phyloP scores from a whole-genome alignment of 352 stramenopile genomes.

The Pelagophyceae sp. region DNA sequence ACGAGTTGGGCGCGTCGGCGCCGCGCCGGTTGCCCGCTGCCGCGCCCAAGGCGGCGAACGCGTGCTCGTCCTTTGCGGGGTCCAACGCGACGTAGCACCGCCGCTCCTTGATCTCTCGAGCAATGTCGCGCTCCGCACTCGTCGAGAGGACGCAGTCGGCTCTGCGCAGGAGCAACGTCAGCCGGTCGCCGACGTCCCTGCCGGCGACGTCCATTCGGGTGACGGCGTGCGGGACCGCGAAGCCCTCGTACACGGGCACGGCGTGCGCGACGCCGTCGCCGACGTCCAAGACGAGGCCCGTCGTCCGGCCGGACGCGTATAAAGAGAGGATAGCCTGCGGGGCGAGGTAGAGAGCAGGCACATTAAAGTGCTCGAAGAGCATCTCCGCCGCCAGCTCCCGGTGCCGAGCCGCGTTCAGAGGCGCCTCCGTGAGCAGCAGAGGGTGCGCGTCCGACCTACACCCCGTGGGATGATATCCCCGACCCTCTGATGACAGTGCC shows the following conservation, averaged over 20 bases:
- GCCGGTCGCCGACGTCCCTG: constrained; percentile 72
- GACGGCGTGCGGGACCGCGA: constrained; percentile 85
- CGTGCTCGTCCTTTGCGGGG: constrained; percentile 62
- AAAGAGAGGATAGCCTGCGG: constrained; percentile 76
- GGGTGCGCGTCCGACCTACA: constrained; percentile 78
- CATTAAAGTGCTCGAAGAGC: constrained; percentile 89
- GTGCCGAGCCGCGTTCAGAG: constrained; percentile 83
- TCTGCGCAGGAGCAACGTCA: constrained; percentile 58
- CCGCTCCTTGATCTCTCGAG: constrained; percentile 89
- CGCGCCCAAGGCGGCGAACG: constrained; percentile 38
- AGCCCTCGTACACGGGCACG: constrained; percentile 93
- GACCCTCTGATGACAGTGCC: no score
- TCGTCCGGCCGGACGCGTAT: constrained; percentile 86
- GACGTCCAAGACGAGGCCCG: constrained; percentile 83
- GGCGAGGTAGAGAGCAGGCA: constrained; percentile 74
- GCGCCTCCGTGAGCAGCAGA: constrained; percentile 80
- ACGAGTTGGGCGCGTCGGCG: not conserved
- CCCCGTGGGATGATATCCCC: no score
- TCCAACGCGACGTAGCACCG: constrained; percentile 79
- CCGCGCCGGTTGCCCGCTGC: constrained; percentile 17
- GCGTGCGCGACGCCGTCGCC: constrained; percentile 84
- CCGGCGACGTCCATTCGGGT: constrained; percentile 81
- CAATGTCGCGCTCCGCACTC: constrained; percentile 64
- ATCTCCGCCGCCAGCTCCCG: constrained; percentile 81
- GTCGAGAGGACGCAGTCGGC: constrained; percentile 61